Conservation (phyloP, 2,329 filamentous ascomycete genomes). For the Diplodia seriata region DNA sequence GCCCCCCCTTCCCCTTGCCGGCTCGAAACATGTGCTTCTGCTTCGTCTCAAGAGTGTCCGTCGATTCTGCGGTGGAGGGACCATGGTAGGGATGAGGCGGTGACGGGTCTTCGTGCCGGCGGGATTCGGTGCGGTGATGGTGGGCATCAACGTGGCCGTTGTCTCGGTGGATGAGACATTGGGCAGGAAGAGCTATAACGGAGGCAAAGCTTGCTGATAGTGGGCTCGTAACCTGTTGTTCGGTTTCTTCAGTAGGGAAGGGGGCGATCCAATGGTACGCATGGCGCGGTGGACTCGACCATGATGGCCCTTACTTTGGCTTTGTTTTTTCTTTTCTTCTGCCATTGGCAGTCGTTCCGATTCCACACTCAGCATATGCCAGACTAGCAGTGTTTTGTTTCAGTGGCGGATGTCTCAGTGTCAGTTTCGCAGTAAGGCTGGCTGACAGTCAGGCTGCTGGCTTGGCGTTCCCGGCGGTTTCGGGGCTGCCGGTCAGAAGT, state of each 20-base stretch:
- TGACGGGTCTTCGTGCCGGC: neutral
- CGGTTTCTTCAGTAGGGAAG: neutral
- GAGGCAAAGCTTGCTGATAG: neutral
- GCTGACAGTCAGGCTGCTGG: neutral
- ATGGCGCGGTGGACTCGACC: neutral
- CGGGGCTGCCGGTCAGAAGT: neutral
- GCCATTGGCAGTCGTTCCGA: neutral
- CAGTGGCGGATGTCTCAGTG: neutral
- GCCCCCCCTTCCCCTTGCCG: neutral
- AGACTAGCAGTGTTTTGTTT: neutral
- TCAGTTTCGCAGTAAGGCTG: conserved; percentile 1
- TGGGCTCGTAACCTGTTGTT: neutral
- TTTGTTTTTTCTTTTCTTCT: neutral
- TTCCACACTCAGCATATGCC: neutral
- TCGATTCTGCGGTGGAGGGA: neutral
- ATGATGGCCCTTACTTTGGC: neutral
- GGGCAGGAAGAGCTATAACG: neutral
- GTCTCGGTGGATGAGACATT: neutral
- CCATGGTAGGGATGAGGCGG: neutral
- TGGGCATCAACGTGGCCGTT: neutral
- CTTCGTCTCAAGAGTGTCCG: neutral
- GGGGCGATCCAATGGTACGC: neutral
- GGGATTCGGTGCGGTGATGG: neutral
- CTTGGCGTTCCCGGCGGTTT: neutral
- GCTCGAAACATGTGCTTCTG: neutral